Conservation (phyloP, 192 early-diverging fungal genomes). For the Pilobolus umbonatus region DNA sequence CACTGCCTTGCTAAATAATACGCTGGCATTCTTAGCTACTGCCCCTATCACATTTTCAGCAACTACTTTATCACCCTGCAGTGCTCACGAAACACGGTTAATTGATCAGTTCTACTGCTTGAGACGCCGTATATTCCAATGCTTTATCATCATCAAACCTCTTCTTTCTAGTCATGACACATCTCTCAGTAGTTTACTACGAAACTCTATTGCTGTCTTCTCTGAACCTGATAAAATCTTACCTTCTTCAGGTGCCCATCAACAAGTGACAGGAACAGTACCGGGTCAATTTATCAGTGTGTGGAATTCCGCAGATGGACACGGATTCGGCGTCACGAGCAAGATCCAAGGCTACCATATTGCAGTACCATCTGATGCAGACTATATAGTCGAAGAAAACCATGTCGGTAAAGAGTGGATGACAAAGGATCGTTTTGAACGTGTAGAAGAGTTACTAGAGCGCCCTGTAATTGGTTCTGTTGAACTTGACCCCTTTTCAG, state of each 20-base stretch:
- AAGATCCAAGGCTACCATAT: conserved; percentile 46
- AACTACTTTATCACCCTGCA: conserved; percentile 31
- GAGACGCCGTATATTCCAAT: conserved; percentile 63
- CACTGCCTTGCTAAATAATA: conserved; percentile 68
- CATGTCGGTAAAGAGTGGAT: conserved; percentile 39
- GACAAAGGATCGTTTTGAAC: conserved; percentile 35
- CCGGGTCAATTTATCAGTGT: conserved; percentile 46
- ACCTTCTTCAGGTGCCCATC: conserved; percentile 39
- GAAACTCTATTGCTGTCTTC: conserved; percentile 44
- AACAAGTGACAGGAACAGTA: conserved; percentile 41
- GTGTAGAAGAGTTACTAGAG: conserved; percentile 45
- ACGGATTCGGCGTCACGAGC: conserved; percentile 54
- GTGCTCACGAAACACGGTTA: conserved; percentile 41
- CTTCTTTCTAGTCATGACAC: conserved; percentile 51
- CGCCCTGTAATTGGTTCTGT: conserved; percentile 51
- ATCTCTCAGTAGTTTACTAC: conserved; percentile 40
- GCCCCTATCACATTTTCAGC: conserved; percentile 47
- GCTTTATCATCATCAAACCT: conserved; percentile 57
- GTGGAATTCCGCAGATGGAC: conserved; percentile 52
- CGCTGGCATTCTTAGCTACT: conserved; percentile 53
- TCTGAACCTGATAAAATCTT: conserved; percentile 48
- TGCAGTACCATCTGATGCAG: conserved; percentile 35
- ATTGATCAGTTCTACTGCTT: conserved; percentile 53
- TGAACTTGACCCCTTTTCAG: conserved; percentile 59
- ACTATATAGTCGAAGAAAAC: conserved; percentile 39